Base-by-base conservation (phyloP, 2,329 filamentous ascomycete genomes). In the Fusarium avenaceum region DNA sequence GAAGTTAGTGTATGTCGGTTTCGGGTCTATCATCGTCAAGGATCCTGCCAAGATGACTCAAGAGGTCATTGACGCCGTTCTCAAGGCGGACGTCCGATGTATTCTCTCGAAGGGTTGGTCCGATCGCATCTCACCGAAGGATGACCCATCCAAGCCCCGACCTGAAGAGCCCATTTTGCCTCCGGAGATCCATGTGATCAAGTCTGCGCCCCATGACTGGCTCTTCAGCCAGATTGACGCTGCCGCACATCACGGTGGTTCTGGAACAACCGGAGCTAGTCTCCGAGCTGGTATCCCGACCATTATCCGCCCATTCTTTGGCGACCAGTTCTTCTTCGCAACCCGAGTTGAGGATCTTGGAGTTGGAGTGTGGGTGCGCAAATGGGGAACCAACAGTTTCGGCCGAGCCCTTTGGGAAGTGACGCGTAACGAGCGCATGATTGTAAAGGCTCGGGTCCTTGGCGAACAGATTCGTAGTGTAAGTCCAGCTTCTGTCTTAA, bases 71-170 rank as follows among this genome's bases (percentile, higher is more conserved):
- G 93, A 97, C 64, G 94, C 94, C 0, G 94, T 99, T 1, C 80
- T 90, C 48, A 96, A 94, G 77, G 93, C 96, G 3, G 96, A 97
- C 73, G 94, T 99, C 7, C 90, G 95, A 64, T 98, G 96, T 77
- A 94, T 99, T 63, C 82, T 99, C 11, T 97, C 93, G 44, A 98
- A 98, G 78, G 96, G 96, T 30, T 99, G 96, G 96, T 97, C 94
- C 3, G 95, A 98, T 76, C 90, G 95, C 24, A 73, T 83, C 61
- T 81, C 72, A 81, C 88, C 74, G 81, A 92, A 67, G 82, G 73
- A 76, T 7, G 76, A 76, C 14, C 71, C 71, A 0, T 53, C 67
- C 2, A 75, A 87, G 13, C 79, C 91, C 1, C 89, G 87, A 3
- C 76, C 84, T 0, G 87, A 85, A 17, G 87, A 89, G 65, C 82